Conservation (phyloP, 2,329 filamentous ascomycete species). For the Colletotrichum horii region DNA sequence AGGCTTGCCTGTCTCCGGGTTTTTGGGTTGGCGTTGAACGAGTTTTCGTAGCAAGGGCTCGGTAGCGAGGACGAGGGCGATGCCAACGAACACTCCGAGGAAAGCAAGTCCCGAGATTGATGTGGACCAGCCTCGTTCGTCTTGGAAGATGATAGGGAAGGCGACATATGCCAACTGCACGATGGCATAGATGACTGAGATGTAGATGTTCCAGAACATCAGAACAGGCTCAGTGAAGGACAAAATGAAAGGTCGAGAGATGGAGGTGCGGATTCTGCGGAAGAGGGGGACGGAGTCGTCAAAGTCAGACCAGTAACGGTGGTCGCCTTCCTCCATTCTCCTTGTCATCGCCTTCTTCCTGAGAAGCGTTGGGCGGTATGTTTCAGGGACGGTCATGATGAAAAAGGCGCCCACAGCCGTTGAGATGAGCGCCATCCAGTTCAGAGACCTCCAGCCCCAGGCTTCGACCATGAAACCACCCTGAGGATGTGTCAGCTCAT, state of each 20-base stretch:
- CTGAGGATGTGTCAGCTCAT: background rate
- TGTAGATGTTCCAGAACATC: conserved; percentile 60
- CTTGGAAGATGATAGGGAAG: conserved; percentile 66
- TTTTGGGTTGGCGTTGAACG: conserved; percentile 63
- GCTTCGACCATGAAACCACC: conserved; percentile 63
- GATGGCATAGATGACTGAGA: conserved; percentile 67
- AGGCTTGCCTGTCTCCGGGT: conserved; percentile 62
- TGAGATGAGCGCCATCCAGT: conserved; percentile 63
- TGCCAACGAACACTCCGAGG: conserved; percentile 22
- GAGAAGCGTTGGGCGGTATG: conserved; percentile 59
- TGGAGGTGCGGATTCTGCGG: conserved; percentile 60
- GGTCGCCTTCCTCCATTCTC: conserved; percentile 55
- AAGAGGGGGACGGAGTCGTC: conserved; percentile 60
- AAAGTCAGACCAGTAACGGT: conserved; percentile 61
- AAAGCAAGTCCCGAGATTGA: conserved; percentile 57
- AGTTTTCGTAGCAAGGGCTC: conserved; percentile 48
- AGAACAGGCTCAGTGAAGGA: conserved; percentile 65
- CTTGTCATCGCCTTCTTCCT: conserved; percentile 51
- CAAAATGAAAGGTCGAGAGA: conserved; percentile 66
- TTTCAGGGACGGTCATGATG: conserved; percentile 56
- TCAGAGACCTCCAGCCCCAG: conserved; percentile 68
- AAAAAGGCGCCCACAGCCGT: conserved; percentile 55
- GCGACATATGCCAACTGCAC: conserved; percentile 70
- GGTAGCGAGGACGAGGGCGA: conserved; percentile 37
- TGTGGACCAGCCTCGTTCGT: conserved; percentile 61